A percentile compares a stretch with the other conserved stretches of the same genome.
These are phyloP conservation scores for Eucalyptus leucophloia DNA, from an alignment of 345 rosid genomes.

Conservation along the genomic window DNA sequence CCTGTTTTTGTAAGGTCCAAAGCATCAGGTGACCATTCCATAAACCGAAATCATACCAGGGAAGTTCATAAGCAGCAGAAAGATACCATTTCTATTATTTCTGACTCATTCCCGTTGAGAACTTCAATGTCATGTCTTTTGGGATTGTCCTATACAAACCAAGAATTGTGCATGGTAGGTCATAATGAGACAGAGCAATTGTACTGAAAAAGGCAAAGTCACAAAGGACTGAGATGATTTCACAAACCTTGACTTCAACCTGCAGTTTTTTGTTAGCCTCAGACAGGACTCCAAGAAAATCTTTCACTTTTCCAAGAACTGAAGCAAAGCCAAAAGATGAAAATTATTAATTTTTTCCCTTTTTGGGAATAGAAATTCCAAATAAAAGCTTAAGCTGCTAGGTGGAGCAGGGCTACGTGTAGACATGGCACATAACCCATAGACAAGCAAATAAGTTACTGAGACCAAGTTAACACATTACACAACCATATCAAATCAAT, in stretches of 20 bases:
- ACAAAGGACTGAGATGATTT: background rate
- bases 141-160: slow-evolving; percentile 31
- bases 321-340: background rate
- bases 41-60: background rate
- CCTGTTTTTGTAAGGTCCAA: slow-evolving; percentile 14
- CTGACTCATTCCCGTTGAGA: slow-evolving; percentile 55
- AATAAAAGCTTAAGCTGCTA: background rate
- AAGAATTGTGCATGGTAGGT: background rate
- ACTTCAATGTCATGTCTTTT: slow-evolving; percentile 56
- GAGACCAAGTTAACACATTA: background rate
- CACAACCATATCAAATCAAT: background rate
- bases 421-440: background rate
- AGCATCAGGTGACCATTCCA: background rate
- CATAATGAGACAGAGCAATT: background rate
- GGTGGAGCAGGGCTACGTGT: background rate
- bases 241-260: slow-evolving; percentile 42
- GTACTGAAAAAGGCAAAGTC: background rate
- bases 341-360: background rate
- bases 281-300: slow-evolving; percentile 55
- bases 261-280: slow-evolving; percentile 62
- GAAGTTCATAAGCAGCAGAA: background rate
- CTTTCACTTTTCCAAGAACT: slow-evolving; percentile 65
- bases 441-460: background rate
- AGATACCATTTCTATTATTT: slow-evolving; percentile 71
- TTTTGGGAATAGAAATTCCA: background rate